Evolutionary conservation across 2,329 filamentous ascomycete species (phyloP).

Genomic region (Colletotrichum sp.): DNA sequence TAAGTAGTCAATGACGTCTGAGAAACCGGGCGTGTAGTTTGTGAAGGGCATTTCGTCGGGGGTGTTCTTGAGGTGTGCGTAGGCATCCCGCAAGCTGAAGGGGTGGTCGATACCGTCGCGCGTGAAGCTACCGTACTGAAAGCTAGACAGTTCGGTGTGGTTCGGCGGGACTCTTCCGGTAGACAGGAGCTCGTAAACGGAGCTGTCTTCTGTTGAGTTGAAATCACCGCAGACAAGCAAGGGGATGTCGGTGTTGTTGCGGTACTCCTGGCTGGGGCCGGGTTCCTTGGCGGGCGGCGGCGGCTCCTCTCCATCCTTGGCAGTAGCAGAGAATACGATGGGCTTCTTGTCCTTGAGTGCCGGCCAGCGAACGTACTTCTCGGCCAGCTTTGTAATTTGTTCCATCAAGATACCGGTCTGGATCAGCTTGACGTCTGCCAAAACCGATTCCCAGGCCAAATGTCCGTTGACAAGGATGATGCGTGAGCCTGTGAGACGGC

Average conservation of each 20-base stretch:
- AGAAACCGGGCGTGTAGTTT: constrained; percentile 95
- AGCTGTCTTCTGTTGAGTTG: constrained; percentile 87
- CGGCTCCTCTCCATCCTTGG: constrained; percentile 50
- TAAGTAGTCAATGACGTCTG: constrained; percentile 93
- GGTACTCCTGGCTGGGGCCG: constrained; percentile 85
- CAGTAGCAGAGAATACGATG: constrained; percentile 42
- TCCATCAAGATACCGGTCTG: constrained; percentile 97
- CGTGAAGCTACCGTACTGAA: constrained; percentile 93
- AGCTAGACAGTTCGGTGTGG: constrained; percentile 79
- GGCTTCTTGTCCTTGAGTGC: constrained; percentile 81
- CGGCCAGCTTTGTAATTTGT: constrained; percentile 82
- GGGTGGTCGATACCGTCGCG: constrained; percentile 91
- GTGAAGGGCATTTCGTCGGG: constrained; percentile 89
- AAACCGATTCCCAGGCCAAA: constrained; percentile 90
- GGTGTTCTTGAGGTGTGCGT: constrained; percentile 81
- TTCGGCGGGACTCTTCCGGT: constrained; percentile 78
- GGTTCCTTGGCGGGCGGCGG: constrained; percentile 67
- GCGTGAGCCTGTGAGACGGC: constrained; percentile 85
- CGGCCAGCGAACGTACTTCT: constrained; percentile 82
- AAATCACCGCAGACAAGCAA: constrained; percentile 94
- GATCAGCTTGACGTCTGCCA: constrained; percentile 94
- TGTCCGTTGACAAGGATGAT: constrained; percentile 94
- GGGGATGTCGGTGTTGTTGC: constrained; percentile 85
- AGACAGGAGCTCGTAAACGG: constrained; percentile 88
- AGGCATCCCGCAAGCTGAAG: constrained; percentile 91